These are phyloP conservation scores for Crataegus laevigata DNA, from an alignment of 306 rosid species.

Conservation along the genomic window DNA sequence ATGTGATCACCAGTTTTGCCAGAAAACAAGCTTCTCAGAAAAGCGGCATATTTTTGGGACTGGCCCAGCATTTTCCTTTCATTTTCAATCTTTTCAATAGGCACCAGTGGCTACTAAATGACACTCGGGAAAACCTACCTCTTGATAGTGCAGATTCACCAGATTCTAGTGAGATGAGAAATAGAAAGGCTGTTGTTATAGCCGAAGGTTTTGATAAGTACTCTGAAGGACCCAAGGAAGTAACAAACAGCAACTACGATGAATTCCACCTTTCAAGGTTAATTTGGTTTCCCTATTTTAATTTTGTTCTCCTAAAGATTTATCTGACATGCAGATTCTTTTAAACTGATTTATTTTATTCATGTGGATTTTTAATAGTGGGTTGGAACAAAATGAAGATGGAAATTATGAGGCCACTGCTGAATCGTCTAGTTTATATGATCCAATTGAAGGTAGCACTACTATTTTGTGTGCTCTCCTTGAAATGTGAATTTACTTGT, in stretches of 20 bases:
- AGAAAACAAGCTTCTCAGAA: slow-evolving; percentile 37
- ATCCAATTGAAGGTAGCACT: slow-evolving; percentile 42
- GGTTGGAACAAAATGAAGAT: slow-evolving; percentile 30
- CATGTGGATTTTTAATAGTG: slow-evolving; percentile 22
- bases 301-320: slow-evolving; percentile 6
- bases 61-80: slow-evolving; percentile 70
- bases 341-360: not conserved
- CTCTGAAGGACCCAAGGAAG: slow-evolving; percentile 26
- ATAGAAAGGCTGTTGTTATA: slow-evolving; percentile 20
- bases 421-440: slow-evolving; percentile 27
- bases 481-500: not conserved
- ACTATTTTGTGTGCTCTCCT: not conserved
- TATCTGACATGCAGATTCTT: not conserved
- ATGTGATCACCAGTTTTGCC: slow-evolving; percentile 30
- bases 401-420: slow-evolving; percentile 27
- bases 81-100: slow-evolving; percentile 53
- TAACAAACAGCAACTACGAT: slow-evolving; percentile 14
- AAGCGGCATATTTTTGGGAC: slow-evolving; percentile 56
- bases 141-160: slow-evolving; percentile 16
- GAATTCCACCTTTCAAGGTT: slow-evolving; percentile 50
- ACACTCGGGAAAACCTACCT: slow-evolving; percentile 22
- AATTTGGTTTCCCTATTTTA: slow-evolving; percentile 4
- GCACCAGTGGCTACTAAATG: slow-evolving; percentile 26
- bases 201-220: slow-evolving; percentile 24
- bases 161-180: slow-evolving; percentile 21